Evolutionary conservation across 2,329 filamentous ascomycete species (phyloP).

Genomic region (Colletotrichum costaricense): DNA sequence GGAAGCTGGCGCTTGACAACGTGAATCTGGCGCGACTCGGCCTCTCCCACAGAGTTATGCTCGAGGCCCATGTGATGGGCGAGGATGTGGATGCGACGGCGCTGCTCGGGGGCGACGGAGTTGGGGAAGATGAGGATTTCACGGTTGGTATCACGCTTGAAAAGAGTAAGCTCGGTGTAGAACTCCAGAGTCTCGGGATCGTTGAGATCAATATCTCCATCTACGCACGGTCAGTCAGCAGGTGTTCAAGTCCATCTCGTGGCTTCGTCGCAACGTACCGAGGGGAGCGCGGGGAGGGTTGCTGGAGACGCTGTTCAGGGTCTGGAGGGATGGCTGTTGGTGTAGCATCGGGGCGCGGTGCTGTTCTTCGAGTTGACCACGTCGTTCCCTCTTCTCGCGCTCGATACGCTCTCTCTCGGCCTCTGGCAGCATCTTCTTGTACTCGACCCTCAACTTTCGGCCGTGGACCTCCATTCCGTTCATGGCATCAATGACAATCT

Average conservation of each 20-base stretch:
- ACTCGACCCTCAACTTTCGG: constrained; percentile 93
- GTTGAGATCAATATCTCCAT: constrained; percentile 85
- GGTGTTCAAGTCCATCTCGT: constrained; percentile 29
- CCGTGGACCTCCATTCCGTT: constrained; percentile 97
- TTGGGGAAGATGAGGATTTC: constrained; percentile 88
- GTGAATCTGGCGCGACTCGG: constrained; percentile 89
- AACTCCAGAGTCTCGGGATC: constrained; percentile 88
- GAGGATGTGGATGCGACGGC: constrained; percentile 91
- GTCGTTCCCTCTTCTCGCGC: constrained; percentile 93
- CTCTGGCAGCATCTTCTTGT: constrained; percentile 99
- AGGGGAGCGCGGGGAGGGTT: constrained; percentile 63
- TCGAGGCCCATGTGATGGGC: constrained; percentile 95
- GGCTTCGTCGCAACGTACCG: constrained; percentile 11
- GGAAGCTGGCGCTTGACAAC: constrained; percentile 77
- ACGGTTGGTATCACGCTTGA: constrained; percentile 81
- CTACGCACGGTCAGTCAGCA: constrained; percentile 12
- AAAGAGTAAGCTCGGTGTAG: constrained; percentile 90
- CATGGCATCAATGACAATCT: constrained; percentile 90
- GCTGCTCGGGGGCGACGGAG: constrained; percentile 83
- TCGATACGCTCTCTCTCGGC: constrained; percentile 96
- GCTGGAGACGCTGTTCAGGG: constrained; percentile 74
- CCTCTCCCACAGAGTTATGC: constrained; percentile 89
- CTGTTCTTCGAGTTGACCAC: constrained; percentile 96
- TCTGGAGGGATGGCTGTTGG: constrained; percentile 88
- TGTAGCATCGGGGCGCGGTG: constrained; percentile 84